These are phyloP conservation scores for Microsporum ferrugineum DNA, from an alignment of 2,329 filamentous ascomycete genomes.

Conservation along the genomic window DNA sequence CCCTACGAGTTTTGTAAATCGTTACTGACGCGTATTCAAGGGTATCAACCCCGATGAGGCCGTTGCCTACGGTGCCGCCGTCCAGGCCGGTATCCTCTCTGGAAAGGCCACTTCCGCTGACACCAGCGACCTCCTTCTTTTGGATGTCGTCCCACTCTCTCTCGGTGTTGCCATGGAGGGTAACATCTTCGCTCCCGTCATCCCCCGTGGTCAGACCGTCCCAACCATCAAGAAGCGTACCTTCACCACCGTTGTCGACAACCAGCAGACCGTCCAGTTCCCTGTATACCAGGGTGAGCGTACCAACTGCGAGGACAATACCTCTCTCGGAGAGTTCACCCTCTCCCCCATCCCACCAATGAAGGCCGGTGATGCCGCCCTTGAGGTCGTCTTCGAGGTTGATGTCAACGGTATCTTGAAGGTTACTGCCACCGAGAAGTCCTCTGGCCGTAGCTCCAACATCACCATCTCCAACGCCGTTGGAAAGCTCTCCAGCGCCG, in stretches of 20 bases:
- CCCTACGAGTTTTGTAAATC: not conserved
- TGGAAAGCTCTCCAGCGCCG: slow-evolving; percentile 84
- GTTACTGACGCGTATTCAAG: slow-evolving; percentile 17
- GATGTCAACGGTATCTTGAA: slow-evolving; percentile 99
- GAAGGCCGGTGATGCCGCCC: slow-evolving; percentile 89
- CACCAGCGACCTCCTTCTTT: slow-evolving; percentile 82
- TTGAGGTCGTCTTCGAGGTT: slow-evolving; percentile 98
- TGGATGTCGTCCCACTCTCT: slow-evolving; percentile 92
- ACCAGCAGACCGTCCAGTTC: slow-evolving; percentile 77
- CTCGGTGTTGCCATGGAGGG: slow-evolving; percentile 99
- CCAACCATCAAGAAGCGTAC: slow-evolving; percentile 75
- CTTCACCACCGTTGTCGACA: slow-evolving; percentile 62
- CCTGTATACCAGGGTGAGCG: slow-evolving; percentile 93
- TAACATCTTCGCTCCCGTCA: slow-evolving; percentile 94
- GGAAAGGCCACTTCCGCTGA: slow-evolving; percentile 95
- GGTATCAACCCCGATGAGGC: slow-evolving; percentile 99
- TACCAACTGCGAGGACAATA: slow-evolving; percentile 98
- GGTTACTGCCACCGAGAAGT: slow-evolving; percentile 98
- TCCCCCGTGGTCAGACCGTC: slow-evolving; percentile 65
- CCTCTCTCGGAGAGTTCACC: slow-evolving; percentile 92
- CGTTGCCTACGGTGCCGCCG: slow-evolving; percentile 95
- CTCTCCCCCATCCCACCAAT: slow-evolving; percentile 75
- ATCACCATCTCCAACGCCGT: slow-evolving; percentile 99
- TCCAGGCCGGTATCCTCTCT: slow-evolving; percentile 96
- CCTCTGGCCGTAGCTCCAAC: slow-evolving; percentile 93